These are phyloP conservation scores for Saccharomyces uvarum DNA, from an alignment of 1,139 yeast species.

Conservation along the genomic window DNA sequence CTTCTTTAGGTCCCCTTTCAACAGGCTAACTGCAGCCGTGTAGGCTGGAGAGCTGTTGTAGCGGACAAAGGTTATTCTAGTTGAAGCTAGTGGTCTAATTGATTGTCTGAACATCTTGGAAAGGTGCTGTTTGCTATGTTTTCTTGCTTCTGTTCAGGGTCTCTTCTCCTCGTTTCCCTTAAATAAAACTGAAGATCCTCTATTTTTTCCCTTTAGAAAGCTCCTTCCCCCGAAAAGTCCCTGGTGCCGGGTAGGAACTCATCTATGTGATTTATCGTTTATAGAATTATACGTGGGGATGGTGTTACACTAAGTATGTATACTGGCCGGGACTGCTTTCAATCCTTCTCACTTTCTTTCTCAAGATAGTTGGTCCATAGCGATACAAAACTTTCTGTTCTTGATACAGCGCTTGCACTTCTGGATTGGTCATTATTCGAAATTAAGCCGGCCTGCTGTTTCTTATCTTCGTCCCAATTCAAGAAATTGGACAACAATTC, in stretches of 20 bases:
- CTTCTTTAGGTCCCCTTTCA: constrained; percentile 43
- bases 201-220: background rate
- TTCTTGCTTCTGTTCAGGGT: background rate
- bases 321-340: background rate
- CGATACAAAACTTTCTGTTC: constrained; percentile 67
- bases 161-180: background rate
- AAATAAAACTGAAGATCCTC: background rate
- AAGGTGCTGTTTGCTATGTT: background rate
- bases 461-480: constrained; percentile 82
- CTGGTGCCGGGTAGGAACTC: background rate
- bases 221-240: background rate
- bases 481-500: constrained; percentile 74
- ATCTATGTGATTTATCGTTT: background rate
- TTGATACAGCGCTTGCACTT: constrained; percentile 29
- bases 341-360: constrained; percentile 48
- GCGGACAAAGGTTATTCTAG: constrained; percentile 18
- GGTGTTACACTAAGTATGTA: background rate
- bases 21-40: constrained; percentile 30
- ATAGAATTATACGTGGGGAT: background rate
- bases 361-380: constrained; percentile 87
- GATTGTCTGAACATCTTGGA: background rate
- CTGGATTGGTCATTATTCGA: constrained; percentile 32
- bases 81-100: background rate
- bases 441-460: constrained; percentile 72
- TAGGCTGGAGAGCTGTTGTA: constrained; percentile 34